Evolutionary conservation across 2,329 filamentous ascomycete species (phyloP).

Genomic region (Aspergillus fumigatiaffinis): DNA sequence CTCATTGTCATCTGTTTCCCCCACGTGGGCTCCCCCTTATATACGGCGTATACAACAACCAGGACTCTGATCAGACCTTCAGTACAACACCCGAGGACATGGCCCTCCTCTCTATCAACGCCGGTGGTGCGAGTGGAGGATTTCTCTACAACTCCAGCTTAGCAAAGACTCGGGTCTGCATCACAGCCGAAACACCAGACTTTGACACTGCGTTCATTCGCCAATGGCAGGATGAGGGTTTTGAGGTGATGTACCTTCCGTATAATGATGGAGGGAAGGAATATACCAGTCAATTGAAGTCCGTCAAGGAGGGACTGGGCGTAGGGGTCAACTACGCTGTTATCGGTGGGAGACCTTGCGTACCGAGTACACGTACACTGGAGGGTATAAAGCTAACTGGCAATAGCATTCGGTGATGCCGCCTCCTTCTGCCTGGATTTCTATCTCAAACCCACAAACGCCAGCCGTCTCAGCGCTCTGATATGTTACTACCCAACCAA

Average conservation of each 20-base stretch:
- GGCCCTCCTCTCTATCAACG: slow-evolving; percentile 32
- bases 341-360: slow-evolving; percentile 47
- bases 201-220: slow-evolving; percentile 54
- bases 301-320: slow-evolving; percentile 52
- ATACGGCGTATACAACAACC: neutral
- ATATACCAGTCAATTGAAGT: slow-evolving; percentile 48
- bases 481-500: slow-evolving; percentile 61
- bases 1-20: neutral
- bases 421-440: slow-evolving; percentile 58
- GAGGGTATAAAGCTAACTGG: neutral
- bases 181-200: slow-evolving; percentile 32
- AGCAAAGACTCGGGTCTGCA: slow-evolving; percentile 30
- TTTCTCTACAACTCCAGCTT: slow-evolving; percentile 33
- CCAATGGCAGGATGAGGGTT: slow-evolving; percentile 59
- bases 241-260: slow-evolving; percentile 55
- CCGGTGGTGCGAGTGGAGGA: slow-evolving; percentile 29
- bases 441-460: slow-evolving; percentile 53
- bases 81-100: slow-evolving; percentile 11
- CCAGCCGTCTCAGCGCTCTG: slow-evolving; percentile 51
- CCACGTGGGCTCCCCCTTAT: neutral
- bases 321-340: slow-evolving; percentile 59
- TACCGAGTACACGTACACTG: neutral
- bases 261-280: slow-evolving; percentile 50
- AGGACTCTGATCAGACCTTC: neutral
- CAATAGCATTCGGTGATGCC: slow-evolving; percentile 58